A percentile compares a stretch with the other conserved stretches of the same genome.
These are phyloP conservation scores for Amauroascus niger DNA, from an alignment of 2,329 filamentous ascomycete genomes.

Conservation along the genomic window DNA sequence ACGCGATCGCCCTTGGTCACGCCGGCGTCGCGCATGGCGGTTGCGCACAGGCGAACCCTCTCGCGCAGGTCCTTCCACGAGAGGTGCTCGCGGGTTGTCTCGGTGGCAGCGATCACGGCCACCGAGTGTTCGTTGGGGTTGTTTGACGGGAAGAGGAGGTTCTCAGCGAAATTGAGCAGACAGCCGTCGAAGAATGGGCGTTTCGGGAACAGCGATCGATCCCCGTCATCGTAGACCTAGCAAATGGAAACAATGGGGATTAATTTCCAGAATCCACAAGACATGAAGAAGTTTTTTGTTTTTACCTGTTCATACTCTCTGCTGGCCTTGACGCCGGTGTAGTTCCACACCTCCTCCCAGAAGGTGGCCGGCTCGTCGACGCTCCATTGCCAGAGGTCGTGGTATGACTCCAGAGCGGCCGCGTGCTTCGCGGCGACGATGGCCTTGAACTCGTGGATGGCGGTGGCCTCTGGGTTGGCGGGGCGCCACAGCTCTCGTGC, in stretches of 20 bases:
- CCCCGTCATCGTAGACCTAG: conserved; percentile 62
- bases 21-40: conserved; percentile 57
- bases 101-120: conserved; percentile 73
- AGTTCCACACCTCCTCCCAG: conserved; percentile 80
- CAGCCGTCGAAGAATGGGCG: conserved; percentile 75
- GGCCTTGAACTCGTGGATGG: conserved; percentile 63
- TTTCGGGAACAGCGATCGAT: conserved; percentile 69
- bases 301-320: conserved; percentile 42
- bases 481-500: conserved; percentile 60
- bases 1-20: conserved; percentile 54
- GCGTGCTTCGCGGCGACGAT: conserved; percentile 58
- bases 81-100: conserved; percentile 54
- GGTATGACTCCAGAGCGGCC: conserved; percentile 55
- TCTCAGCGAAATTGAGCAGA: conserved; percentile 86
- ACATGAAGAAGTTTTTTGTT: neutral
- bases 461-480: conserved; percentile 54
- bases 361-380: conserved; percentile 64
- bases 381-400: conserved; percentile 77
- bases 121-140: conserved; percentile 48
- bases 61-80: conserved; percentile 76
- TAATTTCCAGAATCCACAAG: no score
- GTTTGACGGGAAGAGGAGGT: conserved; percentile 68
- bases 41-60: conserved; percentile 62
- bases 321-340: conserved; percentile 64
- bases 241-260: no score